Base-by-base conservation (phyloP, 768 basidiomycete species). In the Trametes punicea region DNA sequence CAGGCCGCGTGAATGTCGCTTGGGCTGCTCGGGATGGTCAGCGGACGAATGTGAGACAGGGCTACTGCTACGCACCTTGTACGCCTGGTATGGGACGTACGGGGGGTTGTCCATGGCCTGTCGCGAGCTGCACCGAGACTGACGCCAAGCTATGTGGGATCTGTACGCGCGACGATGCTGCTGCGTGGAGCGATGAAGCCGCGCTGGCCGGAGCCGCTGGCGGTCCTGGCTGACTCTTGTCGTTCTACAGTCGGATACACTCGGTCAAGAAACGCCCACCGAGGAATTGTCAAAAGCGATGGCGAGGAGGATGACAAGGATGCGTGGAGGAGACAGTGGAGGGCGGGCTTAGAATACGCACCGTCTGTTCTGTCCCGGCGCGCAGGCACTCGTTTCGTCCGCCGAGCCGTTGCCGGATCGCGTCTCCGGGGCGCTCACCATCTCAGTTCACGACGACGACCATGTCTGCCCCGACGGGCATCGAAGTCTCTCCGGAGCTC, bases 381-480 rank as follows among this genome's bases (percentile, higher is more conserved):
- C n/a, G n/a, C n/a, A n/a, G n/a, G n/a, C n/a, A n/a, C n/a, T n/a
- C n/a, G n/a, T n/a, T n/a, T n/a, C n/a, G n/a, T 2, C 25, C 21
- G 25, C 3, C 2, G 27, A 27, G 23, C 27, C 23, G 27, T 9
- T 42, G 45, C 45, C 27, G 45, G 16, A 13, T 46, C 25, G 21
- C 27, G 16, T 13, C 27, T n/a, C 45, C 46, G 11, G 42, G 23
- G 41, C 23, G 11, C n/a, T 40, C 38, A 5, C 13, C 40, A 7
- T 42, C 42, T 21, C 29, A 8, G 7, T 20, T n/a, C n/a, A 23
- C 56, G 11, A 40, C 58, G 30, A 46, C 62, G n/a, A 59, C 47
- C 30, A 91, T 93, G 90, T 84, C 87, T 46, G 81, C 88, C 36
- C 78, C 79, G 5, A 90, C 88, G 60, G 89, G 88, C 23, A 91